A percentile compares a stretch with the other conserved stretches of the same genome.
Evolutionary conservation across 345 rosid genomes (phyloP).

Genomic region (Aquilaria yunnanensis): DNA sequence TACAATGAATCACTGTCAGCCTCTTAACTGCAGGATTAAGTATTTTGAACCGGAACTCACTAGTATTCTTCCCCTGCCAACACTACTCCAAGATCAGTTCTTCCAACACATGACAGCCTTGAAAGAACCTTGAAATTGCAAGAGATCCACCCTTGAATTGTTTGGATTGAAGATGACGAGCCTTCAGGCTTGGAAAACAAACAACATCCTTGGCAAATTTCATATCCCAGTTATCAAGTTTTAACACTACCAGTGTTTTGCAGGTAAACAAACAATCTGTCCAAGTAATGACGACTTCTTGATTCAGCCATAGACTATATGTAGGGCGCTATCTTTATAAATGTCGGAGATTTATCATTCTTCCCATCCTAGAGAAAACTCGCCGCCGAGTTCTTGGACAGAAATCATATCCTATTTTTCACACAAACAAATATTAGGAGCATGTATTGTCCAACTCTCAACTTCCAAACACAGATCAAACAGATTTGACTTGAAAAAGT

Average conservation of each 20-base stretch:
- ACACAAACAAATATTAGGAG: too few relatives aligned
- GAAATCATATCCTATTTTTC: too few relatives aligned
- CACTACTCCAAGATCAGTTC: not conserved
- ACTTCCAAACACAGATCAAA: too few relatives aligned
- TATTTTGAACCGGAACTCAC: not conserved
- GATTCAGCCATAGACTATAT: too few relatives aligned
- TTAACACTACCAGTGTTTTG: conserved; percentile 3
- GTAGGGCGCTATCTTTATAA: too few relatives aligned
- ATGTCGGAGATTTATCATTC: too few relatives aligned
- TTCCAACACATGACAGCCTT: not conserved
- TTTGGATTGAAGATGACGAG: not conserved
- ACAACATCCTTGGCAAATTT: not conserved
- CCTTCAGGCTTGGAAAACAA: conserved; percentile 13
- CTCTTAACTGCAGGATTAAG: not conserved
- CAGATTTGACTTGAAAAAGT: too few relatives aligned
- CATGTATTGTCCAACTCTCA: too few relatives aligned
- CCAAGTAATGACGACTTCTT: not conserved
- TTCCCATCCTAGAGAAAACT: too few relatives aligned
- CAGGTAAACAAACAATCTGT: conserved; percentile 3
- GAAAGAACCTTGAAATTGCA: not conserved
- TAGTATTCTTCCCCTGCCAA: not conserved
- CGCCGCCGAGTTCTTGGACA: too few relatives aligned
- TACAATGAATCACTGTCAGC: not conserved
- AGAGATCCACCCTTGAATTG: not conserved
- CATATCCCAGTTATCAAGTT: not conserved